phyloP scores from a whole-genome alignment of 2,329 filamentous ascomycete species.

The Neopestalotiopsis clavispora region DNA sequence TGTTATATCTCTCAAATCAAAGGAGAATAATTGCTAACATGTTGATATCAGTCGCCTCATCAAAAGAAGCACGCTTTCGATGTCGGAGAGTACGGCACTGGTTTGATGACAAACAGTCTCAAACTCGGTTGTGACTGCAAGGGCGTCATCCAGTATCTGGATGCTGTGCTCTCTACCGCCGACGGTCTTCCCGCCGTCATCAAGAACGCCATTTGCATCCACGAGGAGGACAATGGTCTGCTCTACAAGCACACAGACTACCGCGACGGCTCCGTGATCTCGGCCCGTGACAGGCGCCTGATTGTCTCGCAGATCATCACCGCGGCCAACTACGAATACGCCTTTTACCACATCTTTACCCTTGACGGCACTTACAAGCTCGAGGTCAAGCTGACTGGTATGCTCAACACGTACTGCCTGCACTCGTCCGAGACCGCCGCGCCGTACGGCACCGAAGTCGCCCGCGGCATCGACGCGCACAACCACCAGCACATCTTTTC shows the following conservation, averaged over 20 bases:
- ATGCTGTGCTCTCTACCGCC: constrained; percentile 56
- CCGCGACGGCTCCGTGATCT: constrained; percentile 64
- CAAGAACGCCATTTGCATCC: constrained; percentile 68
- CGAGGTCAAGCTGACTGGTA: constrained; percentile 23
- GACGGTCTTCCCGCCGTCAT: constrained; percentile 57
- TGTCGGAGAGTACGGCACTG: constrained; percentile 65
- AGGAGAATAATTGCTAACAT: neutral
- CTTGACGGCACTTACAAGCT: constrained; percentile 25
- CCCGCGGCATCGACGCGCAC: constrained; percentile 67
- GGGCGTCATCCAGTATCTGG: constrained; percentile 71
- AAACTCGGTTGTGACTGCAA: constrained; percentile 71
- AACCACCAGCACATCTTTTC: constrained; percentile 76
- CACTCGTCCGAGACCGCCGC: constrained; percentile 22
- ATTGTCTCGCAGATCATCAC: constrained; percentile 74
- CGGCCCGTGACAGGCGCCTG: constrained; percentile 64
- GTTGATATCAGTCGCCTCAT: constrained; percentile 39
- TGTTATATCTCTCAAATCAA: neutral
- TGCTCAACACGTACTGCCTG: constrained; percentile 25
- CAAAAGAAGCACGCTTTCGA: constrained; percentile 68
- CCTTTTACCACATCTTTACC: constrained; percentile 44
- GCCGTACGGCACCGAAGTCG: constrained; percentile 65
- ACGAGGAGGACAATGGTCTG: constrained; percentile 74
- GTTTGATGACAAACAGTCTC: constrained; percentile 68
- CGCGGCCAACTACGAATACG: constrained; percentile 72
- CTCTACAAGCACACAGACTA: constrained; percentile 75